Conservation (phyloP, 2,329 filamentous ascomycete species). For the Colletotrichum lini region DNA sequence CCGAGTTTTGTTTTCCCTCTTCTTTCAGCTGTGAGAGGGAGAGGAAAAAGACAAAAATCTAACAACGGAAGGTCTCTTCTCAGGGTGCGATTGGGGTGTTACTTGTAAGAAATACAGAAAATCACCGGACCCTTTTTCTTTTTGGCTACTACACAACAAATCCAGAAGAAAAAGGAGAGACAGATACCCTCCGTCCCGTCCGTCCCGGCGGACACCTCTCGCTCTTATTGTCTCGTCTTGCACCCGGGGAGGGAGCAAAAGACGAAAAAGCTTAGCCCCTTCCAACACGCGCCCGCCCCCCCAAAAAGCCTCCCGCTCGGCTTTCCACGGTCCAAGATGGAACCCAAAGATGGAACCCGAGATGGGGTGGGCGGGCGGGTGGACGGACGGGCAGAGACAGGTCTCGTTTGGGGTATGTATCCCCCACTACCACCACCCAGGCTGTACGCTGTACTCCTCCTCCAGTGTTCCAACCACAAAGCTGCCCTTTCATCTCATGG, state of each 20-base stretch:
- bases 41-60: neutral
- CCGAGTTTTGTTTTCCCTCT: no score
- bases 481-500: neutral
- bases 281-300: neutral
- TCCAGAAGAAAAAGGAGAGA: no score
- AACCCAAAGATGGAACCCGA: no score
- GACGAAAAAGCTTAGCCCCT: neutral
- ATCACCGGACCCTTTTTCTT: neutral
- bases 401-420: neutral
- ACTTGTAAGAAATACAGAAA: neutral
- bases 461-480: neutral
- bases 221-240: neutral
- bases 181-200: neutral
- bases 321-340: conserved; percentile 36
- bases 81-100: neutral
- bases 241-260: neutral
- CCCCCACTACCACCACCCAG: no score
- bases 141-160: neutral
- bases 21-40: neutral
- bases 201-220: conserved; percentile 1
- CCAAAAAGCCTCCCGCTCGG: conserved; percentile 4
- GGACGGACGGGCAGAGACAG: neutral
- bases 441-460: no score
- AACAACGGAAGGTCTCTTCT: neutral
- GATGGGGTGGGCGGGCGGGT: neutral